phyloP scores from a whole-genome alignment of 768 basidiomycete species.

The Galerina sulciceps region DNA sequence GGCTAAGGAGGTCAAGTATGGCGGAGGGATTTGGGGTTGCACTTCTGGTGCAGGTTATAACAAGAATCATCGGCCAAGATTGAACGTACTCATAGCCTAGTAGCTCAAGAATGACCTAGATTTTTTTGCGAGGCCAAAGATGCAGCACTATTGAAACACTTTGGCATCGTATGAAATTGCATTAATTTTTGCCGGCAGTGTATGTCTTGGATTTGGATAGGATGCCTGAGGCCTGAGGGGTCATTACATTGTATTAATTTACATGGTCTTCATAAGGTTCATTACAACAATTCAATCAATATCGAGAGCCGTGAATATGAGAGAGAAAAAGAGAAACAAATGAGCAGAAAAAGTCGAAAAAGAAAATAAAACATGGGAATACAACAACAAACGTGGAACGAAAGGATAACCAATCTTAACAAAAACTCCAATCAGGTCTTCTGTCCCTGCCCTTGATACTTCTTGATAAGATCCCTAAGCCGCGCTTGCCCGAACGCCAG shows the following conservation, averaged over 20 bases:
- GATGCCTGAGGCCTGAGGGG: too few species aligned
- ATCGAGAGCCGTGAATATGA: conserved; percentile 8
- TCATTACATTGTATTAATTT: conserved; percentile 6
- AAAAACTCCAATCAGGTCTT: conserved; percentile 10
- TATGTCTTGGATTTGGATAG: background rate
- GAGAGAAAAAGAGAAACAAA: conserved; percentile 3
- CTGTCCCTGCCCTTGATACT: conserved; percentile 60
- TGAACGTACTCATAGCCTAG: too few species aligned
- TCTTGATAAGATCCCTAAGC: conserved; percentile 79
- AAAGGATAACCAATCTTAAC: background rate
- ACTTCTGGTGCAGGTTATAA: too few species aligned
- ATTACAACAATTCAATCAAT: conserved; percentile 17
- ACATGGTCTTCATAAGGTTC: conserved; percentile 22
- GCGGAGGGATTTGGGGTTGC: too few species aligned
- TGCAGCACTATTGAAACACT: too few species aligned
- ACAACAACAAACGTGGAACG: background rate
- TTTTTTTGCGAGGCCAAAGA: too few species aligned
- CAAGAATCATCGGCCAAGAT: too few species aligned
- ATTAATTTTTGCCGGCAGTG: too few species aligned
- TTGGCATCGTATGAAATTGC: too few species aligned
- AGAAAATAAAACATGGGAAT: background rate
- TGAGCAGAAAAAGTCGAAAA: conserved; percentile 4
- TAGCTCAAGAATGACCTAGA: too few species aligned
- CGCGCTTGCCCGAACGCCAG: conserved; percentile 79
- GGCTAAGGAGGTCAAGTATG: too few species aligned